Percentiles rank a stretch among this genome's conserved stretches.
phyloP scores from a whole-genome alignment of 495 filamentous ascomycete species.

The Lophiotrema nucula region DNA sequence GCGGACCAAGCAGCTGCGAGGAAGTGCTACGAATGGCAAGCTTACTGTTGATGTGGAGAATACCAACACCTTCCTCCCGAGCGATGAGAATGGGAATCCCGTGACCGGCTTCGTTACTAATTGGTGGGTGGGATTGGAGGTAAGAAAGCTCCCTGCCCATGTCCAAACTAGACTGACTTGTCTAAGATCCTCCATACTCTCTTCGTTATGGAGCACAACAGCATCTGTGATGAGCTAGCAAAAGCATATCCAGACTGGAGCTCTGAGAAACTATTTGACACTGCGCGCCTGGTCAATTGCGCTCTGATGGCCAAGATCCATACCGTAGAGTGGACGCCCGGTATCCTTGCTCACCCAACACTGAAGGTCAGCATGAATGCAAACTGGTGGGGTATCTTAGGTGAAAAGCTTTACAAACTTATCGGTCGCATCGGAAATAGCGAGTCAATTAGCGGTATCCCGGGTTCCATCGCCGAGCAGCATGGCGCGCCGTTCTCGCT shows the following conservation, averaged over 20 bases:
- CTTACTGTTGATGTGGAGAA: slow-evolving; percentile 35
- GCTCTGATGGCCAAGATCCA: slow-evolving; percentile 51
- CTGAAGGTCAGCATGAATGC: slow-evolving; percentile 43
- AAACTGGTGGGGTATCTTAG: slow-evolving; percentile 49
- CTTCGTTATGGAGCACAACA: slow-evolving; percentile 48
- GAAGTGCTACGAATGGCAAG: slow-evolving; percentile 38
- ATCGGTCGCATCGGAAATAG: slow-evolving; percentile 43
- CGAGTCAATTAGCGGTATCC: slow-evolving; percentile 46
- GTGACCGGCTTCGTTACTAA: slow-evolving; percentile 47
- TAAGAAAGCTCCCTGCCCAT: too few relatives aligned
- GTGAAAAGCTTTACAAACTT: slow-evolving; percentile 44
- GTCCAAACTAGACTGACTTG: too few relatives aligned
- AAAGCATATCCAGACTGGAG: slow-evolving; percentile 39
- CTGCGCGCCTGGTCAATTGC: slow-evolving; percentile 47
- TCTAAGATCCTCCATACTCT: slow-evolving; percentile 48
- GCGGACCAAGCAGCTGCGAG: slow-evolving; percentile 39
- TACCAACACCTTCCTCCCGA: slow-evolving; percentile 40
- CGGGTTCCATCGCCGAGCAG: slow-evolving; percentile 43
- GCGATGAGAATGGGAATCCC: slow-evolving; percentile 38
- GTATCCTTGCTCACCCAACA: slow-evolving; percentile 46
- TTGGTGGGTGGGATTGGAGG: slow-evolving; percentile 45
- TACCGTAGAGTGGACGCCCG: slow-evolving; percentile 50
- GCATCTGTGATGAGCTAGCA: slow-evolving; percentile 42
- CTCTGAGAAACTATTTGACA: slow-evolving; percentile 47
- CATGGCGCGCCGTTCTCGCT: slow-evolving; percentile 37